Base-by-base conservation (phyloP, 2,329 filamentous ascomycete species). In the Hymenoscyphus albidus region DNA sequence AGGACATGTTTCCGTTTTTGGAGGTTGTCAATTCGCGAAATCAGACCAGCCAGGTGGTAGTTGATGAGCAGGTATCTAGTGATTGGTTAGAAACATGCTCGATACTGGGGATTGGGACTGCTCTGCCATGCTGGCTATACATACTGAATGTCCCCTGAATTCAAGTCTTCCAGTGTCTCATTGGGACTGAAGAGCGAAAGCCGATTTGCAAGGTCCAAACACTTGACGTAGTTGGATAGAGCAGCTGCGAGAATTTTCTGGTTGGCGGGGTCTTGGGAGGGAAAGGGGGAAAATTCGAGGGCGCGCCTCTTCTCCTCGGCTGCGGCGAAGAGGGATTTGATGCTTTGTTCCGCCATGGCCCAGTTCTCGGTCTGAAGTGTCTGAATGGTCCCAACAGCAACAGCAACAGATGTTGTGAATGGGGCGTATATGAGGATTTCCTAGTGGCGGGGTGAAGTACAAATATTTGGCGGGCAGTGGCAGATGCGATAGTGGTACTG, bases 161-260 rank as follows among this genome's bases (percentile, higher is more conserved):
- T 82, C 39, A 97, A 80, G 78, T 99, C 95, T 67, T 99, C 95
- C 48, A 94, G 78, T 0, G 85, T 84, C 77, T 99, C 95, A 77
- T 99, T 99, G 42, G 88, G 83, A 70, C 92, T 97, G 83, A 98
- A 98, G 62, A 99, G 81, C 0, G 91, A 89, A 32, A 95, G 81
- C 65, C 86, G 83, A 69, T 86, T 81, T 68, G 91, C 86, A 63
- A 91, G 85, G 65, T 85, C 80, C 65, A 89, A 81, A 76, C 91
- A 93, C 76, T 90, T 82, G 72, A 90, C 82, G 78, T 96, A 94
- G 62, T 87, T 84, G 68, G 84, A 78, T 70, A 96, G 86, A 51
- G 91, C 85, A 48, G 82, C 78, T 65, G 81, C 80, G 70, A 97
- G 83, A 71, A 87, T 86, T 69, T 88, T 83, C 74, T 86, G 86